phyloP scores from a whole-genome alignment of 148 eudicot genomes.

The Polygonum aviculare region DNA sequence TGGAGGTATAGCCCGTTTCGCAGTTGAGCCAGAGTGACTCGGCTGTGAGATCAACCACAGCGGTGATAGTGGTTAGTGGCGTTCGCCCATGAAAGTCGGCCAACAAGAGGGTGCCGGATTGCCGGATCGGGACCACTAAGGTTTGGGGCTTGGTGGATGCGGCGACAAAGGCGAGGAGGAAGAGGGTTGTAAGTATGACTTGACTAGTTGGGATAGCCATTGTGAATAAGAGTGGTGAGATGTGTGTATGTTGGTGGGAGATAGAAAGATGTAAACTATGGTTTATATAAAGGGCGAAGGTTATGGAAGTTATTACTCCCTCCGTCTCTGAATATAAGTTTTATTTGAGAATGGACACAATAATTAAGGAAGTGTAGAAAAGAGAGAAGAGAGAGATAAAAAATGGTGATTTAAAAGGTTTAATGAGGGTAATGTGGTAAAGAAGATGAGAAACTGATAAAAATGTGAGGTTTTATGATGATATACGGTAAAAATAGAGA shows the following conservation, averaged over 20 bases:
- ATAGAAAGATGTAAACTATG: background rate
- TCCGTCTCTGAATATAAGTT: too few species aligned
- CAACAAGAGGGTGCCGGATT: conserved; percentile 39
- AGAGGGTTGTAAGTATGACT: background rate
- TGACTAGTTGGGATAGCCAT: background rate
- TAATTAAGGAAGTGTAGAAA: too few species aligned
- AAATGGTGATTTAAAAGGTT: too few species aligned
- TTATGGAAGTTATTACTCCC: too few species aligned
- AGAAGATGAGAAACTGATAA: too few species aligned
- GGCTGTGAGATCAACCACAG: conserved; percentile 42
- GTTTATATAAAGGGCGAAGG: too few species aligned
- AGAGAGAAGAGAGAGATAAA: too few species aligned
- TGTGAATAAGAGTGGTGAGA: background rate
- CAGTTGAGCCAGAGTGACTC: conserved; percentile 46
- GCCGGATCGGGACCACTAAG: conserved; percentile 33
- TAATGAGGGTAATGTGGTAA: too few species aligned
- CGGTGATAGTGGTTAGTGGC: conserved; percentile 23
- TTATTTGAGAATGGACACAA: too few species aligned
- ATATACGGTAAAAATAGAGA: too few species aligned
- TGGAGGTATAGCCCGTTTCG: conserved; percentile 37
- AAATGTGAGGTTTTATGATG: too few species aligned
- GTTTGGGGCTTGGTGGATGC: background rate
- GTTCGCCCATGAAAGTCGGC: conserved; percentile 35
- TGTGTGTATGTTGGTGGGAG: background rate
- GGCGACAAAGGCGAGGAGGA: background rate